Evolutionary conservation across 768 basidiomycete genomes (phyloP), one percentile per base, ranked within the genome.

Genomic region (Galerina sulciceps): DNA sequence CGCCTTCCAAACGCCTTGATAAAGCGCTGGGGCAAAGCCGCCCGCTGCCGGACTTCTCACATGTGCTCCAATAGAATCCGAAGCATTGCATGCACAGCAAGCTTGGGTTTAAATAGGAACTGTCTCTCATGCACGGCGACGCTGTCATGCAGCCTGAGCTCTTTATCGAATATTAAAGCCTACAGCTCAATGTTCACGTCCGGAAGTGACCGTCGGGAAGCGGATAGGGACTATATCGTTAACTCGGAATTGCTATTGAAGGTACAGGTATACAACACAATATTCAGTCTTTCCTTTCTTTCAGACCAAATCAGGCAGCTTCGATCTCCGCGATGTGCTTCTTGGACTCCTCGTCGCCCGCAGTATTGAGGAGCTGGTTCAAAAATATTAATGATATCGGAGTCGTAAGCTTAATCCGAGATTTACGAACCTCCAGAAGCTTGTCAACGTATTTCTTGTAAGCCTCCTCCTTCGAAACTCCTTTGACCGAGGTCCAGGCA

Each of bases 401-500:
- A 43, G 34, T 31, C 17, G 40, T 17, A 47, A 11, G 6, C 51
- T 22, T 20, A 36, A 52, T 15, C 4, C 5, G 31, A 18, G 10
- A 41, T 31, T 5, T 31, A 46, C 81, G 60, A 65, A 91, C 95
- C 78, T 81, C 76, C 58, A 89, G 59, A 63, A 99, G 83, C 65
- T 84, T 83, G 56, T 83, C 82, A 54, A 96, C 92, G 66, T 98
- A 99, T 70, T 84, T 77, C 61, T 71, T 67, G 73, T 81, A 76
- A 9, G 94, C 93, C 0, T 87, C 87, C 67, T 93, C 93, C 74
- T 85, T 81, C 44, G 85, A 79, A 35, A 73, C 82, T 40, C 91
- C 95, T 76, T 95, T 81, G 61, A 89, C 80, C 2, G 62, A 69
- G 10, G 86, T 81, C 93, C 94, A 97, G 18, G 96, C 96, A 67